phyloP scores from a whole-genome alignment of 225 moss, liverwort and hornwort genomes.

The Neckera pumila region DNA sequence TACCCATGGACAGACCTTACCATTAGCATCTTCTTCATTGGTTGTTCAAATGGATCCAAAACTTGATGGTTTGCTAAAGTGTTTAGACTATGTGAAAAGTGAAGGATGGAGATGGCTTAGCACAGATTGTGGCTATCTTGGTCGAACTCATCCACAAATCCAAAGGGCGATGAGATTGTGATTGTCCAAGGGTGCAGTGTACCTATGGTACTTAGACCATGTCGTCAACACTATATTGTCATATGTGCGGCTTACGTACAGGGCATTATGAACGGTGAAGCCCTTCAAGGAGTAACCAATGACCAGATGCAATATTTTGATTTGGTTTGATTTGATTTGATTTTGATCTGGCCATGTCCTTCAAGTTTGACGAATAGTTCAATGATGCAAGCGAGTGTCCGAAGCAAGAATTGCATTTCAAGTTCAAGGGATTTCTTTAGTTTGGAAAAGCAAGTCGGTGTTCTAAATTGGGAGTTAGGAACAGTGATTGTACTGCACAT shows the following conservation, averaged over 20 bases:
- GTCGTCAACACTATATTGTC: background rate
- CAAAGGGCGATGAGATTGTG: background rate
- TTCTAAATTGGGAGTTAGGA: background rate
- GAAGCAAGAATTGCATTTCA: background rate
- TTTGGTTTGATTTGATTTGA: background rate
- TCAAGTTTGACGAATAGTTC: background rate
- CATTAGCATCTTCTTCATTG: background rate
- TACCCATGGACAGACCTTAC: background rate
- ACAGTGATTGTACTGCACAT: background rate
- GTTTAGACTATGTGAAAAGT: accelerated
- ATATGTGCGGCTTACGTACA: background rate
- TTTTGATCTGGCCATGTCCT: background rate
- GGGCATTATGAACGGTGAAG: background rate
- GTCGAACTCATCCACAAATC: background rate
- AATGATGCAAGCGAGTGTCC: background rate
- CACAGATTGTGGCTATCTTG: background rate
- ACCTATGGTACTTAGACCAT: background rate
- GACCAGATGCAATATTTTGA: background rate
- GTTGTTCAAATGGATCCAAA: background rate
- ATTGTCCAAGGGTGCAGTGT: background rate
- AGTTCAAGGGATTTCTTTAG: background rate
- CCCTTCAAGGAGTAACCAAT: background rate
- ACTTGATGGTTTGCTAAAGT: background rate
- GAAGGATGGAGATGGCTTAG: background rate
- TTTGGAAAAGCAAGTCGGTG: background rate